phyloP scores from a whole-genome alignment of 2,329 filamentous ascomycete genomes.

The Claviceps fusiformis region DNA sequence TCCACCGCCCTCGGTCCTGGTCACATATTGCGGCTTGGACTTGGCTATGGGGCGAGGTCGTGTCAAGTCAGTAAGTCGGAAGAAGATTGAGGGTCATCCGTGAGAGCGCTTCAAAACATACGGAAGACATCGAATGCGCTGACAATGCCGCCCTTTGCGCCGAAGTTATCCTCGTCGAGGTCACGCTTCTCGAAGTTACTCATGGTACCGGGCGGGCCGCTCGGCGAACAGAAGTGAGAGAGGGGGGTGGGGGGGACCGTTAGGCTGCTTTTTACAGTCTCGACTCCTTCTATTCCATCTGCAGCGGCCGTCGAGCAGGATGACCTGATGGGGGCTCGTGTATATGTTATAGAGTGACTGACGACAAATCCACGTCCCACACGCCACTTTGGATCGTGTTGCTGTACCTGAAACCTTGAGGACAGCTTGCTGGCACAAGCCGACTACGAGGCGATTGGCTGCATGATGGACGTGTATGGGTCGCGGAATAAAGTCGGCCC shows the following conservation, averaged over 20 bases:
- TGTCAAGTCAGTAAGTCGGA: not conserved
- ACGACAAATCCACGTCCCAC: not conserved
- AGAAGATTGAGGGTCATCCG: not conserved
- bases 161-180: constrained; percentile 68
- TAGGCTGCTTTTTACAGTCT: not conserved
- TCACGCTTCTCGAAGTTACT: constrained; percentile 59
- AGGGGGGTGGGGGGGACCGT: not conserved
- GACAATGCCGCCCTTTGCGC: constrained; percentile 54
- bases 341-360: not conserved
- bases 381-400: not conserved
- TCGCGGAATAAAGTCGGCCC: not conserved
- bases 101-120: constrained; percentile 32
- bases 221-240: not conserved
- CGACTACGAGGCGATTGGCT: too few species aligned
- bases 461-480: too few species aligned
- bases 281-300: not conserved
- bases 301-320: not conserved
- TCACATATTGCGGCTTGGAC: constrained; percentile 86
- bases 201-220: constrained; percentile 34
- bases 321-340: not conserved
- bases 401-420: not conserved
- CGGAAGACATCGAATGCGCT: constrained; percentile 95
- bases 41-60: constrained; percentile 51
- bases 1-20: constrained; percentile 70
- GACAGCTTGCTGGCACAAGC: constrained; percentile 3